Conservation (phyloP, 768 basidiomycete species). For the Hemileccinum impolitum region DNA sequence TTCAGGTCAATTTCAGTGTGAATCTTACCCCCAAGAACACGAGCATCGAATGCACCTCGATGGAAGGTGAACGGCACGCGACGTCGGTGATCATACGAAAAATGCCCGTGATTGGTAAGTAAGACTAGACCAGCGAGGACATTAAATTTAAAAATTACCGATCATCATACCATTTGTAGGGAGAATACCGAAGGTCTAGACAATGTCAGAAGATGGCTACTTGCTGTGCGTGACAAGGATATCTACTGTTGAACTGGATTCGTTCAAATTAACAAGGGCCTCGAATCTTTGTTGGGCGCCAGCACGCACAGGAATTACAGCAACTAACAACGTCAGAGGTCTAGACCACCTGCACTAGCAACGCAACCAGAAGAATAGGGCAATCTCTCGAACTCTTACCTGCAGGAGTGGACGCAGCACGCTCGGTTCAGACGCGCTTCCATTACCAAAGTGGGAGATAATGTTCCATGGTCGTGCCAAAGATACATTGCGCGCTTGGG, state of each 20-base stretch:
- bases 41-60: constrained; percentile 4
- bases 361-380: too few relatives aligned
- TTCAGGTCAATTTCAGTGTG: not conserved
- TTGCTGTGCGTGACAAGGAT: constrained; percentile 1
- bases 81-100: not conserved
- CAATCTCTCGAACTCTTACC: too few relatives aligned
- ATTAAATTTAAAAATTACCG: not conserved
- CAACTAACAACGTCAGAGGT: not conserved
- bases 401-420: too few relatives aligned
- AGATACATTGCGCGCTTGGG: too few relatives aligned
- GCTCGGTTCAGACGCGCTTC: too few relatives aligned
- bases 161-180: too few relatives aligned
- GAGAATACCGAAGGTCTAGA: constrained; percentile 7
- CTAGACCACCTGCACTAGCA: constrained; percentile 7
- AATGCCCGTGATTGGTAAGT: not conserved
- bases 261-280: not conserved
- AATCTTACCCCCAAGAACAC: not conserved
- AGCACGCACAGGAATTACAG: constrained; percentile 1
- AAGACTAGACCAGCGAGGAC: not conserved
- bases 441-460: too few relatives aligned
- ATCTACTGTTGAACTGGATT: not conserved
- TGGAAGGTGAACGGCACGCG: not conserved
- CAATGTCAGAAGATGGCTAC: not conserved
- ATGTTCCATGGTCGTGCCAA: too few relatives aligned
- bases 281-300: constrained; percentile 3